Base-by-base conservation (phyloP, 441 rosid species). In the Eruca vesicaria region DNA sequence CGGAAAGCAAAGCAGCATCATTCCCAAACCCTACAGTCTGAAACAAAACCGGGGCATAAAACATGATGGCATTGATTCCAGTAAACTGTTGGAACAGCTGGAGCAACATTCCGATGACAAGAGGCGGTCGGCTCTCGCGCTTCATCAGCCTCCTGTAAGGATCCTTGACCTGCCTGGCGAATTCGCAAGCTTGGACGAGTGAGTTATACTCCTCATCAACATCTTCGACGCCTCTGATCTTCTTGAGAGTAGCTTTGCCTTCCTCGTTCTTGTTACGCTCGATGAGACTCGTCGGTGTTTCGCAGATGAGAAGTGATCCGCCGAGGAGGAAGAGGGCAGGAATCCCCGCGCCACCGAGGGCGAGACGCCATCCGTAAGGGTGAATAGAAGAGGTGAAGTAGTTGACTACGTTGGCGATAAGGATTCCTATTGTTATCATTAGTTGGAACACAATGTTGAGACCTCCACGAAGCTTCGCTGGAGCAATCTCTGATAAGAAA, bases 31-130 rank as follows among this genome's bases (percentile, higher is more conserved):
- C 92, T 1, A 89, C 85, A 0, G 89, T 87, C 71, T 91, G 90
- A 64, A 89, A 89, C 76, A 91, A 74, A 32, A 89, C 84, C 2
- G 89, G 91, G 1, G 97, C 88, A 14, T 89, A 91, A 52, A 86
- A 91, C 92, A 89, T 83, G 31, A 86, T 86, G 43, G 94, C 90
- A 29, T 89, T 87, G 78, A 89, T 91, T 61, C 94, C 89, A 3
- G 90, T 86, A 50, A 87, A 83, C 72, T 89, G 90, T 71, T 83
- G 86, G 73, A 84, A 88, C 19, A 82, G 18, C 69, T 82, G 87
- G 32, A 88, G 71, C 52, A 75, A n/a, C 66, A 83, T 64, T 33
- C 87, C 87, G 2, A 87, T 86, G 18, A 87, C 85, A 0, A 87
- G 83, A 15, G 83, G 92, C 0, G 92, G 88, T 7, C 85, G 53